These are phyloP conservation scores for Fusarium oxysporum DNA, from an alignment of 2,329 filamentous ascomycete species.

Conservation along the genomic window DNA sequence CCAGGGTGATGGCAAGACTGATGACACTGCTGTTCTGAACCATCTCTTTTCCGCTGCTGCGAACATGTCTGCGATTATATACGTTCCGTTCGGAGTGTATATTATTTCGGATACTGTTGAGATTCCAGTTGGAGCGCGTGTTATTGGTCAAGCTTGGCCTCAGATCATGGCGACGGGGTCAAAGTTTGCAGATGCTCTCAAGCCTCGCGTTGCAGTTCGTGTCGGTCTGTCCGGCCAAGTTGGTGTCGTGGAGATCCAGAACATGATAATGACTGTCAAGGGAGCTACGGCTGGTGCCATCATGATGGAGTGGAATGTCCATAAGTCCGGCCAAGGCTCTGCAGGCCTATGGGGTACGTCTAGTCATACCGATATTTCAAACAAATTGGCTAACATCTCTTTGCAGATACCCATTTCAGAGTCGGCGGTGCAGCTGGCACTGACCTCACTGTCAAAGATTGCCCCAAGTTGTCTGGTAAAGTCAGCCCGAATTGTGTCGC, in stretches of 20 bases:
- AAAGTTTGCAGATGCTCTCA: conserved; percentile 61
- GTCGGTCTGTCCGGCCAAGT: conserved; percentile 67
- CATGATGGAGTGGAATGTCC: conserved; percentile 74
- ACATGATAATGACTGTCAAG: conserved; percentile 70
- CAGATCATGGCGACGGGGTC: conserved; percentile 62
- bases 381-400: not conserved
- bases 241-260: conserved; percentile 71
- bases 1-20: conserved; percentile 75
- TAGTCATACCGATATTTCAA: too few species aligned
- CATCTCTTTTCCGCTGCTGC: conserved; percentile 46
- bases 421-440: conserved; percentile 52
- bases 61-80: conserved; percentile 52
- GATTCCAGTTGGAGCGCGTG: conserved; percentile 57
- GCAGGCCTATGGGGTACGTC: conserved; percentile 63
- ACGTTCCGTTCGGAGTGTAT: conserved; percentile 59
- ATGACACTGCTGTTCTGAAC: conserved; percentile 62
- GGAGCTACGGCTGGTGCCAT: conserved; percentile 70
- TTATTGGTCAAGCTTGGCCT: conserved; percentile 61
- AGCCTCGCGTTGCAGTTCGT: conserved; percentile 67
- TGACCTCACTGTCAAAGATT: conserved; percentile 31
- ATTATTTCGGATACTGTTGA: conserved; percentile 58
- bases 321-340: conserved; percentile 50
- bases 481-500: conserved; percentile 66
- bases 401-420: conserved; percentile 58
- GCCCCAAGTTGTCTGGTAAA: conserved; percentile 33